phyloP scores from a whole-genome alignment of 495 filamentous ascomycete species.

The Neurospora sp. region DNA sequence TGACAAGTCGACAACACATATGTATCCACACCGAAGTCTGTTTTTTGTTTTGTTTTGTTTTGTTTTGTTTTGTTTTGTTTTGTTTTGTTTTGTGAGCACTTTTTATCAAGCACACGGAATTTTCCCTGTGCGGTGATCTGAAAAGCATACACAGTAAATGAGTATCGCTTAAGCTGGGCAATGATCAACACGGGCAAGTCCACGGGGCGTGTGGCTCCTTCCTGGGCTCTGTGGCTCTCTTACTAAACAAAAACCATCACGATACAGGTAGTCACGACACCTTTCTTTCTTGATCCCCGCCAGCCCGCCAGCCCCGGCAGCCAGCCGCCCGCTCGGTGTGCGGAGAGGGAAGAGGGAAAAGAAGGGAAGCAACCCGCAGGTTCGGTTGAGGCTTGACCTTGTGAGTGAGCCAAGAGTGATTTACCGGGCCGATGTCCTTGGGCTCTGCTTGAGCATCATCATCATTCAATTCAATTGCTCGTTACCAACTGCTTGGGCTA shows the following conservation, averaged over 20 bases:
- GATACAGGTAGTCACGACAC: not conserved
- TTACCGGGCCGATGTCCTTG: not conserved
- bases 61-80: not conserved
- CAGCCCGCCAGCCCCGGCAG: not conserved
- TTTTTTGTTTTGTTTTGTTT: not conserved
- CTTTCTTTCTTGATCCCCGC: not conserved
- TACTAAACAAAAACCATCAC: not conserved
- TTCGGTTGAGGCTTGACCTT: not conserved
- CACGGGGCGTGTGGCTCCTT: not conserved
- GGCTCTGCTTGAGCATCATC: not conserved
- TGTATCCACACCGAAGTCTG: not conserved
- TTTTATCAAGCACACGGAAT: not conserved
- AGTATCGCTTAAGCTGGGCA: not conserved
- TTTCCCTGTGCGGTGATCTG: not conserved
- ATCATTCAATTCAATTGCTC: not conserved
- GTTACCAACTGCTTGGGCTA: not conserved
- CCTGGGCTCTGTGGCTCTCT: not conserved
- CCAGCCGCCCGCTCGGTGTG: not conserved
- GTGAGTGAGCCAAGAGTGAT: not conserved
- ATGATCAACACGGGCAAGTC: not conserved
- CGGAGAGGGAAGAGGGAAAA: not conserved
- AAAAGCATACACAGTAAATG: not conserved
- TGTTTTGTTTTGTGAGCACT: not conserved
- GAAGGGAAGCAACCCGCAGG: not conserved
- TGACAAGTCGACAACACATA: not conserved